Percentiles rank a stretch among this genome's conserved stretches.
Evolutionary conservation across 192 early-diverging fungal species (phyloP).

Genomic region (Funneliformis geosporum): DNA sequence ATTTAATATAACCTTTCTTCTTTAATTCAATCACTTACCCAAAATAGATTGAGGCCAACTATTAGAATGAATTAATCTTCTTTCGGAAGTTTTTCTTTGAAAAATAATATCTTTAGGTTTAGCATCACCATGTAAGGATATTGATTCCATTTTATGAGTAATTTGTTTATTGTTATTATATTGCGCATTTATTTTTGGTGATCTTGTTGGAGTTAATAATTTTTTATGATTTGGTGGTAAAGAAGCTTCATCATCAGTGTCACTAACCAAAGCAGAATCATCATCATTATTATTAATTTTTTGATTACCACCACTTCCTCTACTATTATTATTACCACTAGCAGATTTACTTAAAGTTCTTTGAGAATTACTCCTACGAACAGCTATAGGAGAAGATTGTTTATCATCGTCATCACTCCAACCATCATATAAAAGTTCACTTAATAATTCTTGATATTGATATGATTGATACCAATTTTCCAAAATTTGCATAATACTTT

Average conservation of each 20-base stretch:
- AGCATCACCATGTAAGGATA: background rate
- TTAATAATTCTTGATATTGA: slow-evolving; percentile 34
- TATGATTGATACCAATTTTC: slow-evolving; percentile 28
- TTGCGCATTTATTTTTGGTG: background rate
- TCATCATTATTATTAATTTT: background rate
- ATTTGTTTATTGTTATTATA: background rate
- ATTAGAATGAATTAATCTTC: slow-evolving; percentile 56
- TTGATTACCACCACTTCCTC: background rate
- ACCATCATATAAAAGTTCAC: slow-evolving; percentile 29
- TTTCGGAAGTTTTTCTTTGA: slow-evolving; percentile 6
- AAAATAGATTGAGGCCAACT: slow-evolving; percentile 66
- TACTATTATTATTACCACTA: background rate
- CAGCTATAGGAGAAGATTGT: slow-evolving; percentile 10
- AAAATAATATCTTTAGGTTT: slow-evolving; percentile 11
- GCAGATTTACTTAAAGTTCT: slow-evolving; percentile 5
- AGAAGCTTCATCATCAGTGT: slow-evolving; percentile 30
- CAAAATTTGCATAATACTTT: slow-evolving; percentile 7
- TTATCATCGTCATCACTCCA: slow-evolving; percentile 34
- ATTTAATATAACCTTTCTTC: background rate
- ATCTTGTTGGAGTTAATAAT: background rate
- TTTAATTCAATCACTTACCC: slow-evolving; percentile 33
- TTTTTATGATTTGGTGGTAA: background rate
- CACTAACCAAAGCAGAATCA: slow-evolving; percentile 11
- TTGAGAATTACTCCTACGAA: slow-evolving; percentile 8
- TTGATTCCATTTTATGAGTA: slow-evolving; percentile 1